These are phyloP conservation scores for Raddia guianensis DNA, from an alignment of 176 grass and related monocot species.

Conservation along the genomic window DNA sequence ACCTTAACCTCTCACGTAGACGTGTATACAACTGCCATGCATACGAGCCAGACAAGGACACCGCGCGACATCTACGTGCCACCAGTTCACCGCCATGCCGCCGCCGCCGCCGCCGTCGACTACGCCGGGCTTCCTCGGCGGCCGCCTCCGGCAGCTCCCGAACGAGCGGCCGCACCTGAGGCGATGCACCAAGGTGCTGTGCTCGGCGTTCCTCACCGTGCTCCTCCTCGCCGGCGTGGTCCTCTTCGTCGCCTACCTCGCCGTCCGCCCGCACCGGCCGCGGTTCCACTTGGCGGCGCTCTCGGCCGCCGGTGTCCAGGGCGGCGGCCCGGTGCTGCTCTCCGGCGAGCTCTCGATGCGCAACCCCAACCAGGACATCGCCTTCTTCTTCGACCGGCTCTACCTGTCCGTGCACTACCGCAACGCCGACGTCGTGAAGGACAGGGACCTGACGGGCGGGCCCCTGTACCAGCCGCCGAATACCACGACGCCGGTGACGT, in stretches of 20 bases:
- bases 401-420: slow-evolving; percentile 58
- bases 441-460: slow-evolving; percentile 33
- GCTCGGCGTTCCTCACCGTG: slow-evolving; percentile 61
- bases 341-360: slow-evolving; percentile 53
- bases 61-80: too few species aligned
- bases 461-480: slow-evolving; percentile 65
- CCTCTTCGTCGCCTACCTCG: slow-evolving; percentile 75
- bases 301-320: slow-evolving; percentile 49
- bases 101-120: too few species aligned
- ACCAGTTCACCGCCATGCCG: too few species aligned
- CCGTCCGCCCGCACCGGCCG: slow-evolving; percentile 78
- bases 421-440: slow-evolving; percentile 43
- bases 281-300: slow-evolving; percentile 74
- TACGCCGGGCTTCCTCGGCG: background rate
- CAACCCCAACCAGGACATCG: slow-evolving; percentile 74
- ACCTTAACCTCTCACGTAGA: too few species aligned
- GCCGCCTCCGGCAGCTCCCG: slow-evolving; percentile 26
- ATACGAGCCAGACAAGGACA: too few species aligned
- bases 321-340: slow-evolving; percentile 24
- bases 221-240: slow-evolving; percentile 62
- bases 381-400: slow-evolving; percentile 65
- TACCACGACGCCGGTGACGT: slow-evolving; percentile 46
- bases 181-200: slow-evolving; percentile 59
- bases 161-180: slow-evolving; percentile 45
- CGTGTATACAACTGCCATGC: background rate